phyloP scores from a whole-genome alignment of 371 early-diverging fungal genomes.

The Apophysomyces variabilis region DNA sequence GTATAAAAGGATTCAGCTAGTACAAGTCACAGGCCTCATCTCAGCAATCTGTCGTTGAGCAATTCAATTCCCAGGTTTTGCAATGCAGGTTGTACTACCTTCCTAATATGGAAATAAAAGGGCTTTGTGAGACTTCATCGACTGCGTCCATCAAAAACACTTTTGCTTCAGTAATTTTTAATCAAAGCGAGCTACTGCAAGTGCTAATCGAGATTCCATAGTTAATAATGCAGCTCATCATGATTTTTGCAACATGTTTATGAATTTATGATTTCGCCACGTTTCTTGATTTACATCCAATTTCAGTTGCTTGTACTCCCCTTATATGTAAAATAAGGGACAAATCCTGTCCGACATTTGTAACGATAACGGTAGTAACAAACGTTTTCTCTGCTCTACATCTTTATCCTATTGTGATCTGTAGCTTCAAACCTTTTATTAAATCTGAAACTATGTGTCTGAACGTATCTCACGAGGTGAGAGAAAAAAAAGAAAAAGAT shows the following conservation, averaged over 20 bases:
- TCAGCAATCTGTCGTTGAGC: conserved; percentile 3
- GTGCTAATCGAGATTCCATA: too few species aligned
- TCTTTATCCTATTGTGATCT: too few species aligned
- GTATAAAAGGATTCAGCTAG: not conserved
- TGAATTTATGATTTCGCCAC: too few species aligned
- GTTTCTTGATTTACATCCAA: not conserved
- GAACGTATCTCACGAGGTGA: too few species aligned
- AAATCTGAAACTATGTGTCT: too few species aligned
- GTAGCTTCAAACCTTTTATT: too few species aligned
- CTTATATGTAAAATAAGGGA: conserved; percentile 11
- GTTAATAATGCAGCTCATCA: too few species aligned
- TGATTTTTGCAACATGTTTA: too few species aligned
- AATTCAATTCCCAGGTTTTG: conserved; percentile 5
- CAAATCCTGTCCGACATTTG: not conserved
- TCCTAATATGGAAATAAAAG: not conserved
- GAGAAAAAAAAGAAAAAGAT: too few species aligned
- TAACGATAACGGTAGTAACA: not conserved
- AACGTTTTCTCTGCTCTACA: not conserved
- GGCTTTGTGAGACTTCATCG: not conserved
- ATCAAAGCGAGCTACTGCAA: too few species aligned
- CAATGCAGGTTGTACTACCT: not conserved
- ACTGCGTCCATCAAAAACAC: not conserved
- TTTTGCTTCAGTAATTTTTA: not conserved
- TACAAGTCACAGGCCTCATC: conserved; percentile 6
- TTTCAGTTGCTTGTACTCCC: conserved; percentile 2